Base-by-base conservation (phyloP, 2,329 filamentous ascomycete species). In the Shiraia sp. region DNA sequence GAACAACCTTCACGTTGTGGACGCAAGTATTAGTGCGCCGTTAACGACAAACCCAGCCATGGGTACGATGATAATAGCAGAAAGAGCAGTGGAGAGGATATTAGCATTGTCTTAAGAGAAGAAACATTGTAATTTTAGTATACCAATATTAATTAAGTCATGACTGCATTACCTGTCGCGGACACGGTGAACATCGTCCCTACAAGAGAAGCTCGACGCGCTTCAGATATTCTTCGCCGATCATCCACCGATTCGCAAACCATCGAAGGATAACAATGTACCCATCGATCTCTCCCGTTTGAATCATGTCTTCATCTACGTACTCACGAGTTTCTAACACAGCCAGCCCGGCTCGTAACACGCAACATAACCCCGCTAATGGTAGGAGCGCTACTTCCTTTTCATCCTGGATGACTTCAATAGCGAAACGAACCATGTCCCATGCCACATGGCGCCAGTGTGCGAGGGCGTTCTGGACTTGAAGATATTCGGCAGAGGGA, bases 21-120 rank as follows among this genome's bases (percentile, higher is more conserved):
- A 80, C 55, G 73, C 72, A 0, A 76, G 73, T 25, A 77, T 80
- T 27, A 47, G 79, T 6, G 58, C 71, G 22, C 77, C 77, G 1
- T 56, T 81, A 51, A 79, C 75, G 0, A 76, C 77, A 2, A 80
- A 80, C 51, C 78, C 78, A 1, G 76, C 78, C 49, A 76, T 80
- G 57, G 77, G 76, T 0, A 70, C 79, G 17, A 80, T 80, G 76
- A 72, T 77, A 14, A 77, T 74, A 4, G 78, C 71, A 0, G 78
- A 80, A 65, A 72, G 70, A 49, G 78, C 73, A 1, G 69, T 72
- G 2, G 78, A 80, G 61, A 65, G 73, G 50, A 77, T 80, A 50
- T 57, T 73, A 45, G 61, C 50, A 16, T 36, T 69, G 8, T 22
- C n/a, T n/a, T n/a, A n/a, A n/a, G 26, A 23, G n/a, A 13, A 13